These are phyloP conservation scores for Cardamine occulta DNA, from an alignment of 345 rosid genomes.

Conservation along the genomic window DNA sequence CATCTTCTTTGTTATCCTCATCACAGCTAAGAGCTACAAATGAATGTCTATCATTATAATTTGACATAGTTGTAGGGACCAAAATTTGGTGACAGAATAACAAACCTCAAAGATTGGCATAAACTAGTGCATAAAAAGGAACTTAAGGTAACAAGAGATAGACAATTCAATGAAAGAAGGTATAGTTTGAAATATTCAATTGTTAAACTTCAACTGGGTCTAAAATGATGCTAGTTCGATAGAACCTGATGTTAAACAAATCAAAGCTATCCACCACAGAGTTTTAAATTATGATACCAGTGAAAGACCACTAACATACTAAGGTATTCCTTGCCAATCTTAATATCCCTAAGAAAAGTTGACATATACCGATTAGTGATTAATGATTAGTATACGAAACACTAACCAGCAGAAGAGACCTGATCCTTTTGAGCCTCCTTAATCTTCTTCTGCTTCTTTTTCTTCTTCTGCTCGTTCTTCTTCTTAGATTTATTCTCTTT, in stretches of 20 bases:
- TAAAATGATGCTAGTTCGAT: slow-evolving; percentile 22
- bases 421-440: slow-evolving; percentile 43
- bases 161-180: slow-evolving; percentile 1
- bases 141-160: neutral
- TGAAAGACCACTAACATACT: slow-evolving; percentile 6
- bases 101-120: slow-evolving; percentile 24
- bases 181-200: neutral
- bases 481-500: slow-evolving; percentile 45
- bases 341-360: neutral
- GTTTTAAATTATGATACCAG: neutral
- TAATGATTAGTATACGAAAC: slow-evolving; percentile 2
- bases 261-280: slow-evolving; percentile 6
- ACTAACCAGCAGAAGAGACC: slow-evolving; percentile 58
- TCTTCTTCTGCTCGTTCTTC: slow-evolving; percentile 43
- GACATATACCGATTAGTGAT: neutral
- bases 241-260: neutral
- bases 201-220: slow-evolving; percentile 10
- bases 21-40: slow-evolving; percentile 43
- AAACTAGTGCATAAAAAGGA: slow-evolving; percentile 2
- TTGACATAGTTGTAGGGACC: neutral
- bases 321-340: neutral
- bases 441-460: slow-evolving; percentile 44
- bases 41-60: slow-evolving; percentile 12
- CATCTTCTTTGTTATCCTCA: slow-evolving; percentile 50
- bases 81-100: slow-evolving; percentile 7